These are phyloP conservation scores for Lactarius trivialis DNA, from an alignment of 768 basidiomycete genomes.

Conservation along the genomic window DNA sequence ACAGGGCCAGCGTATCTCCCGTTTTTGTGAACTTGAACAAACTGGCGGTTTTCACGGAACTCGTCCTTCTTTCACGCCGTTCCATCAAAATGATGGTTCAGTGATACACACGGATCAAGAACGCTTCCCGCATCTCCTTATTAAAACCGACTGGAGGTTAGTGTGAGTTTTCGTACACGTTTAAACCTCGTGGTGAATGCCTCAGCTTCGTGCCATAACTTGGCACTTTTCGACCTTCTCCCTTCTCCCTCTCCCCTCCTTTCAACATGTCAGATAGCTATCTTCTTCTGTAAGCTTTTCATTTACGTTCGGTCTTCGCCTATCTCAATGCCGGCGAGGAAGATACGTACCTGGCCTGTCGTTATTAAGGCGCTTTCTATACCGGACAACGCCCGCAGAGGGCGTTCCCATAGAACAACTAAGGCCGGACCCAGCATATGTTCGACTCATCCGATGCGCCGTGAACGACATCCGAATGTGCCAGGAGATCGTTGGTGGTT, in stretches of 20 bases:
- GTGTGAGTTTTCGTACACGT: background rate
- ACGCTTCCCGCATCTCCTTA: conserved; percentile 1
- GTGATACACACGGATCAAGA: background rate
- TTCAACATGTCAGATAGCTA: conserved; percentile 10
- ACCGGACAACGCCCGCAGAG: conserved; percentile 1
- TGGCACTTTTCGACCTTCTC: background rate
- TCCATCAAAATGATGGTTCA: background rate
- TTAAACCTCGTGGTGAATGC: background rate
- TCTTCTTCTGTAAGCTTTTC: conserved; percentile 8
- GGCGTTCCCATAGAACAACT: conserved; percentile 5
- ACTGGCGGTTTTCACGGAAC: background rate
- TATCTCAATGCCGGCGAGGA: conserved; percentile 1
- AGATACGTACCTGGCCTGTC: conserved; percentile 9
- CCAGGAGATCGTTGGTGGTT: conserved; percentile 11
- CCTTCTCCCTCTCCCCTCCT: background rate
- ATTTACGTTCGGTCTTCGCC: background rate
- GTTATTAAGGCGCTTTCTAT: conserved; percentile 1
- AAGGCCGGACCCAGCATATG: background rate
- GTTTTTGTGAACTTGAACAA: background rate
- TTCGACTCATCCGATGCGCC: background rate
- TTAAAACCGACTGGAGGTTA: background rate
- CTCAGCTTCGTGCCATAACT: background rate
- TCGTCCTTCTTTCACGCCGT: background rate
- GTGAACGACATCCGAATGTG: conserved; percentile 13
- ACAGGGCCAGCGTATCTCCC: background rate